Base-by-base conservation (phyloP, 2,329 filamentous ascomycete species). In the Coleophoma eucalyptorum region DNA sequence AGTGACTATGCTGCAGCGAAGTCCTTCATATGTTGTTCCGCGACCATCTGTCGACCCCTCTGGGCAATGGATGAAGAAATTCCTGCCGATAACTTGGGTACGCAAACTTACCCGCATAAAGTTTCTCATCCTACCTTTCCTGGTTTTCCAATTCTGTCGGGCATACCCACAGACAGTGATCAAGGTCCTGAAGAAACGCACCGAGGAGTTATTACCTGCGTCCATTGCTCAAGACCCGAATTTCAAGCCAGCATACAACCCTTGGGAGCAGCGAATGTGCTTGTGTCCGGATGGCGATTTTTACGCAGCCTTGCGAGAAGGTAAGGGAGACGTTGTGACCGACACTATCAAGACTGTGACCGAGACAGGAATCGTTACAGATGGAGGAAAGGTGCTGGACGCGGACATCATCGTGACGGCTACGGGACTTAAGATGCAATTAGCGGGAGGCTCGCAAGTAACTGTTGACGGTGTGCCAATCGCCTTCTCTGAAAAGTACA, bases 1-100 rank as follows among this genome's bases (percentile, higher is more conserved):
- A 19, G 81, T 90, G 34, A 92, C 88, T 1, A 90, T 93, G 81
- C 75, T 95, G 3, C 90, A 95, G 69, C 82, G 90, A 50, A 89
- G 83, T 46, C 89, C 90, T 0, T 79, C 77, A 0, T 91, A 88
- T 61, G 77, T 91, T 47, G 58, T 86, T 40, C 70, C 78, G 6
- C 44, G 15, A 16, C 43, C 5, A 57, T 82, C 0, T 15, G 41
- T 43, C 31, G 43, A 51, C 33, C 2, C 49, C n/a, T 15, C 20
- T 34, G 21, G 32, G n/a, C 12, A 41, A 38, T 52, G 33, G 18
- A n/a, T 35, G 13, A 31, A 37, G 13, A 40, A 20, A 32, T 45
- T 21, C 19, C 60, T 84, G 18, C 78, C 78, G 1, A 46, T 62
- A 8, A 69, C 70, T 54, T 66, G 80, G 52, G 66, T 76, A 11